Evolutionary conservation across 179 eudicot species (phyloP), one percentile per base, ranked within the genome.

Genomic region (Corrigiola litoralis): DNA sequence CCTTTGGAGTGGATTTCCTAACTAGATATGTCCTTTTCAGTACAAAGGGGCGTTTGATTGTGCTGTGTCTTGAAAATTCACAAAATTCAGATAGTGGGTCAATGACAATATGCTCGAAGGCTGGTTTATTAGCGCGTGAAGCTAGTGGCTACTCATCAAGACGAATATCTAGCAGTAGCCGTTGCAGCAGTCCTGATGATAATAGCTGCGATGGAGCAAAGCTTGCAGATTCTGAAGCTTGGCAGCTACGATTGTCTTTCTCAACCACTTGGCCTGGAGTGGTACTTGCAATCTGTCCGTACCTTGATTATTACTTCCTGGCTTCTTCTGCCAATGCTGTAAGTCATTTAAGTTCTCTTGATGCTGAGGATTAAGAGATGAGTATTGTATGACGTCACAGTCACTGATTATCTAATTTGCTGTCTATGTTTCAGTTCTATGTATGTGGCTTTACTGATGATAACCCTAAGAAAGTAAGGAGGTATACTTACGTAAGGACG

Each of bases 281-380:
- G 74, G 89, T 92, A 17, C 87, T 85, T 67, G 87, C 97, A 1
- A 70, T 92, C 52, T 90, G 87, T 69, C 84, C 94, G 58, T 92
- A 90, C 76, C 97, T 92, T 69, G 90, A 82, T 47, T 81, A 80
- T 68, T 92, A 81, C 76, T 90, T 92, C 82, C 64, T 92, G 80
- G 98, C 89, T 40, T 84, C 95, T 67, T 84, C 90, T 66, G 97
- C 92, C 65, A 85, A 82, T 75, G 80, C 90, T 77, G 98, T 92
- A 80, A 82, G 96, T 84, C 56, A 42, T 66, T 31, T 52, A 20
- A 23, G 23, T 60, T 41, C 54, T 52, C 44, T 63, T 20, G 48
- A 51, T 46, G 23, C 58, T 58, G 31, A 67, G 64, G 52, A 38
- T 61, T 51, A 61, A 20, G 12, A 42, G 64, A 34, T 45, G 58